These are phyloP conservation scores for Plantago coronopus DNA, from an alignment of 305 asterid genomes.

Conservation along the genomic window DNA sequence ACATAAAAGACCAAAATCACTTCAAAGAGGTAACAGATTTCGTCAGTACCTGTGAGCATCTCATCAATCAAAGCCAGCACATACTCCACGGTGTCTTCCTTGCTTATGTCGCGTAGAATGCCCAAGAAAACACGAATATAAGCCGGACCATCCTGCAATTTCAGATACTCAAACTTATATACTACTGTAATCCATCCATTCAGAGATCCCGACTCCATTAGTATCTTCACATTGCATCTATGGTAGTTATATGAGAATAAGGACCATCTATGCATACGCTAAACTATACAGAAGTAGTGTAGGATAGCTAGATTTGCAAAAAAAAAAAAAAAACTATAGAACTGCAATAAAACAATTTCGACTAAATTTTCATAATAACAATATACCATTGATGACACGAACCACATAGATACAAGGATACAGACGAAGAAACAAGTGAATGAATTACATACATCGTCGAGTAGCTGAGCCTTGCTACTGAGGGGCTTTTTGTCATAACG, in stretches of 20 bases:
- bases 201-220: slow-evolving; percentile 7
- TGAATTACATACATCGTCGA: slow-evolving; percentile 54
- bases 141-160: slow-evolving; percentile 83
- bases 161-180: too few species aligned
- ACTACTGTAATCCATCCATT: neutral
- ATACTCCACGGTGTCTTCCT: slow-evolving; percentile 90
- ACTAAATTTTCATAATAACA: too few species aligned
- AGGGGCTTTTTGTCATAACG: slow-evolving; percentile 85
- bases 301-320: too few species aligned
- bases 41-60: slow-evolving; percentile 62
- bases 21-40: slow-evolving; percentile 7
- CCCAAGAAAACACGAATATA: slow-evolving; percentile 66
- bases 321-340: too few species aligned
- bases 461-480: slow-evolving; percentile 70
- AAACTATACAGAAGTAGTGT: too few species aligned
- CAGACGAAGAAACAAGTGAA: neutral
- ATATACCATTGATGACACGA: too few species aligned
- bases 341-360: too few species aligned
- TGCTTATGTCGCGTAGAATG: slow-evolving; percentile 76
- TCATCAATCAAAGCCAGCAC: slow-evolving; percentile 83
- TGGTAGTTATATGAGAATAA: too few species aligned
- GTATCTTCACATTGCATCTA: neutral
- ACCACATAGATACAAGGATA: too few species aligned
- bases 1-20: slow-evolving; percentile 12
- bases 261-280: too few species aligned